Percentiles rank a stretch among this genome's conserved stretches.
Conservation (phyloP, 2,329 filamentous ascomycete species). For the Botrytis cinerea region DNA sequence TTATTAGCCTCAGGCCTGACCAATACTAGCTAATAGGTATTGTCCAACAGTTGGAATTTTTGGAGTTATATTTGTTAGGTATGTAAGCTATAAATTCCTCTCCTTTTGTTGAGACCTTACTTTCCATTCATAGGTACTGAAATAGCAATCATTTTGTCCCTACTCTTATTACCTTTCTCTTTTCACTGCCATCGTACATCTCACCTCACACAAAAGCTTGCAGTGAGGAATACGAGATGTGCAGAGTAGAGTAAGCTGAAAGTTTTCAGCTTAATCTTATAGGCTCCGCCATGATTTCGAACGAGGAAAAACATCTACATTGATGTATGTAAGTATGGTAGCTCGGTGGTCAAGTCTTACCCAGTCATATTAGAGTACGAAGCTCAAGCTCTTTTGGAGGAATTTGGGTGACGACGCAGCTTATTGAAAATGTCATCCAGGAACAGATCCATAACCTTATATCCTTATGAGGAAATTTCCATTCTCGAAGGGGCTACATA, state of each 20-base stretch:
- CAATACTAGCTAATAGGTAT: not conserved
- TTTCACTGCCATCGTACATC: not conserved
- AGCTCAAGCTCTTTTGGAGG: not conserved
- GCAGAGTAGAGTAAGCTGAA: not conserved
- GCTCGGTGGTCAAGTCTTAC: not conserved
- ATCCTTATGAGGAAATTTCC: not conserved
- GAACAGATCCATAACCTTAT: not conserved
- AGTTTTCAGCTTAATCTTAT: constrained; percentile 8
- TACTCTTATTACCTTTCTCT: not conserved
- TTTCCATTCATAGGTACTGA: not conserved
- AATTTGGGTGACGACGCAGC: not conserved
- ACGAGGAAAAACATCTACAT: not conserved
- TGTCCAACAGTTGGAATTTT: not conserved
- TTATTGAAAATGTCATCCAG: not conserved
- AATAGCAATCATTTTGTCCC: not conserved
- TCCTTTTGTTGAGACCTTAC: not conserved
- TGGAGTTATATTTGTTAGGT: not conserved
- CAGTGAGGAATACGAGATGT: not conserved
- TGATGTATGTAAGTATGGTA: not conserved
- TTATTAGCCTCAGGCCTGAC: not conserved
- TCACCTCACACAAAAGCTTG: not conserved
- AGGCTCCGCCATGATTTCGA: not conserved
- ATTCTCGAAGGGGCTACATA: not conserved
- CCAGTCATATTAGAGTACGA: constrained; percentile 1
- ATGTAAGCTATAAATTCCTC: too few species aligned